phyloP scores from a whole-genome alignment of 2,329 filamentous ascomycete genomes.

The Fusarium sp. region DNA sequence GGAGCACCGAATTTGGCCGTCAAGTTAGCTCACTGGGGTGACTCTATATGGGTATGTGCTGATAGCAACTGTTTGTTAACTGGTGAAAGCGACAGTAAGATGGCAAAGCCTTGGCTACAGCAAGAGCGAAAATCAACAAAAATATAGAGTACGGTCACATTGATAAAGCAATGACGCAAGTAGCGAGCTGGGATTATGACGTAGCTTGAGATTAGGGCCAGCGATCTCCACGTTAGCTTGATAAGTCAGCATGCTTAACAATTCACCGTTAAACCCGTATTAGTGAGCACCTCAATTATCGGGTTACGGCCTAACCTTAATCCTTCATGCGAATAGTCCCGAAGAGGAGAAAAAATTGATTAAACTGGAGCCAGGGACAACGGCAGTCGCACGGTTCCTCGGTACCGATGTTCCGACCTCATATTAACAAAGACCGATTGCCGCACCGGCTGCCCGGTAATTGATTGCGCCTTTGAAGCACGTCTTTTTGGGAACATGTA shows the following conservation, averaged over 20 bases:
- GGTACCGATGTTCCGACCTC: slow-evolving; percentile 33
- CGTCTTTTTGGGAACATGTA: not conserved
- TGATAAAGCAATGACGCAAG: slow-evolving; percentile 31
- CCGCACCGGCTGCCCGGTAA: slow-evolving; percentile 22
- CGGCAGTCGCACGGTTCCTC: slow-evolving; percentile 40
- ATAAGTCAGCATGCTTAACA: slow-evolving; percentile 10
- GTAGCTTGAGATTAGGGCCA: slow-evolving; percentile 9
- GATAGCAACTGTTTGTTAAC: not conserved
- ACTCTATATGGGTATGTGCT: not conserved
- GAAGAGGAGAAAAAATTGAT: slow-evolving; percentile 11
- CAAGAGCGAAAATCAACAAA: not conserved
- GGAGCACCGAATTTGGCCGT: not conserved
- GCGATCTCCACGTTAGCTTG: not conserved
- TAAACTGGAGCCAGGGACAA: not conserved
- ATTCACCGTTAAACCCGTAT: not conserved
- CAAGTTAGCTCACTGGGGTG: not conserved
- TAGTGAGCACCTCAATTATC: not conserved
- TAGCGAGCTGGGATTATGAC: slow-evolving; percentile 15
- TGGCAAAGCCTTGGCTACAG: not conserved
- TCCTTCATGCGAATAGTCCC: not conserved
- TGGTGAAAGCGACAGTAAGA: not conserved
- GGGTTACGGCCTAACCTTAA: slow-evolving; percentile 18
- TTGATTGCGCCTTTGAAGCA: slow-evolving; percentile 8
- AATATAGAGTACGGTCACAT: slow-evolving; percentile 6
- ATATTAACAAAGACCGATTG: slow-evolving; percentile 23